Conservation (phyloP, 148 eudicot genomes). For the Dianthus caryophyllus region DNA sequence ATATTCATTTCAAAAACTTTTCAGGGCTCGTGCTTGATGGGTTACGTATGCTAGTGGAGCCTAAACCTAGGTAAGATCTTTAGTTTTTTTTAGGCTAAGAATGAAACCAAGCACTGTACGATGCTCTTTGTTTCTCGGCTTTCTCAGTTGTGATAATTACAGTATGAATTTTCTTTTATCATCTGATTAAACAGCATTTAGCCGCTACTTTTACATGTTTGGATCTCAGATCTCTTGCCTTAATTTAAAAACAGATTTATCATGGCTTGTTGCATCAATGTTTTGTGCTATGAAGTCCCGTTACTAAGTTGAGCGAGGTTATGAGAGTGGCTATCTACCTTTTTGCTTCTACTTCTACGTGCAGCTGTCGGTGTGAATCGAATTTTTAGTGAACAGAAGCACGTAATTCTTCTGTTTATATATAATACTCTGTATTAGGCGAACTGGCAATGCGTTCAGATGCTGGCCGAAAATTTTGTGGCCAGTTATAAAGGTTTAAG, state of each 20-base stretch:
- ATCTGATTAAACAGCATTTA: neutral
- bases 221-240: neutral
- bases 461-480: too few relatives aligned
- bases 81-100: constrained; percentile 15
- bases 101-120: constrained; percentile 1
- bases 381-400: too few relatives aligned
- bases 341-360: too few relatives aligned
- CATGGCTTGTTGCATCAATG: neutral
- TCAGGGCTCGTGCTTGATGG: constrained; percentile 52
- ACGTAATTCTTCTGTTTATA: too few relatives aligned
- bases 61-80: constrained; percentile 35
- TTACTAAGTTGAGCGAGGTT: constrained; percentile 4
- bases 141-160: neutral
- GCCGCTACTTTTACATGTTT: neutral
- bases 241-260: neutral
- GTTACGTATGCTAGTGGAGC: constrained; percentile 35
- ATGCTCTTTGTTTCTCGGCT: constrained; percentile 12
- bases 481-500: too few relatives aligned
- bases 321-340: neutral
- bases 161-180: neutral
- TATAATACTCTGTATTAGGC: too few relatives aligned
- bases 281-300: constrained; percentile 1
- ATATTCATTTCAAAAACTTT: constrained; percentile 43
- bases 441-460: too few relatives aligned
- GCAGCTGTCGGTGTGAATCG: too few relatives aligned